A percentile compares a stretch with the other conserved stretches of the same genome.
phyloP scores from a whole-genome alignment of 176 grass and related monocot species.

The Typha latifolia region DNA sequence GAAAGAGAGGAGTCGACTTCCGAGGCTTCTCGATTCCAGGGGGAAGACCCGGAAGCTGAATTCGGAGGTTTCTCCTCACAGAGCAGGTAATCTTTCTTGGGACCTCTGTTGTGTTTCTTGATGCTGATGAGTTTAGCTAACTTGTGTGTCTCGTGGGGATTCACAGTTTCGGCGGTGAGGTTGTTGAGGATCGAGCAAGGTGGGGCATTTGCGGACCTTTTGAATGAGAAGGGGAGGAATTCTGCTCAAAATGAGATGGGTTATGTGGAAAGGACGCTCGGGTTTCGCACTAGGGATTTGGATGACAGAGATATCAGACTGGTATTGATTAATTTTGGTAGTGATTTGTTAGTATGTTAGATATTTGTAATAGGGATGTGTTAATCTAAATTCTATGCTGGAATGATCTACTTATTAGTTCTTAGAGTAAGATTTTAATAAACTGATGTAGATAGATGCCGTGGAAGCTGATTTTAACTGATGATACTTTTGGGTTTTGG shows the following conservation, averaged over 20 bases:
- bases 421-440: too few species aligned
- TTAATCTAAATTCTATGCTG: too few species aligned
- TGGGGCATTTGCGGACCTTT: slow-evolving; percentile 75
- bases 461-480: too few species aligned
- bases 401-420: too few species aligned
- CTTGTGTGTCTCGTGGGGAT: neutral
- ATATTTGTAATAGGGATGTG: neutral
- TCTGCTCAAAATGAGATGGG: slow-evolving; percentile 63
- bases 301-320: slow-evolving; percentile 82
- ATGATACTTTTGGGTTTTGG: too few species aligned
- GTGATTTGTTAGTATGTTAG: slow-evolving; percentile 16
- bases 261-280: slow-evolving; percentile 84
- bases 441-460: too few species aligned
- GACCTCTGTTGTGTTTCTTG: slow-evolving; percentile 16
- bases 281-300: slow-evolving; percentile 56
- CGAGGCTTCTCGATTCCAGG: slow-evolving; percentile 13
- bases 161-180: slow-evolving; percentile 65
- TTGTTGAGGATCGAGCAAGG: slow-evolving; percentile 76
- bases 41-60: slow-evolving; percentile 19
- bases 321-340: slow-evolving; percentile 35
- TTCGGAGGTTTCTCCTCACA: slow-evolving; percentile 38
- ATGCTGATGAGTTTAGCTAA: neutral
- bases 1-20: slow-evolving; percentile 31
- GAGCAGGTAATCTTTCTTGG: slow-evolving; percentile 34
- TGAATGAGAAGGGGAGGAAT: slow-evolving; percentile 58